phyloP scores from a whole-genome alignment of 1,284 basidiomycete genomes.

The Sanguinoderma infundibulare region DNA sequence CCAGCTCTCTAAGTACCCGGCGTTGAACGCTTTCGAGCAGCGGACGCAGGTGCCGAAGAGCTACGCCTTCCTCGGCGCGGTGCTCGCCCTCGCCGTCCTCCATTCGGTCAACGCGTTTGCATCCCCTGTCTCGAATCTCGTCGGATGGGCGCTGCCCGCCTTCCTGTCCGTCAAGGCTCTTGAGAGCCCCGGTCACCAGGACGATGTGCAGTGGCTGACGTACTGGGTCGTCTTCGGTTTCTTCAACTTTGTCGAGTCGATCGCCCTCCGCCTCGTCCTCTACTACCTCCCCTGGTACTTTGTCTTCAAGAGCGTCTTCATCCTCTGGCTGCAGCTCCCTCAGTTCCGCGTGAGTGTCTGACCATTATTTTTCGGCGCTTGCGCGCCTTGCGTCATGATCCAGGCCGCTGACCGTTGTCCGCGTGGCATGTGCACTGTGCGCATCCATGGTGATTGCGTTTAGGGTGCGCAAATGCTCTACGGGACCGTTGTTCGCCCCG shows the following conservation, averaged over 20 bases:
- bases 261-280: slow-evolving; percentile 74
- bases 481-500: slow-evolving; percentile 34
- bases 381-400: slow-evolving; percentile 16
- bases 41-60: slow-evolving; percentile 94
- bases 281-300: slow-evolving; percentile 92
- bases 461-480: slow-evolving; percentile 39
- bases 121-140: slow-evolving; percentile 80
- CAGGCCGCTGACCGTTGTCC: slow-evolving; percentile 7
- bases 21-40: slow-evolving; percentile 83
- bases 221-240: slow-evolving; percentile 89
- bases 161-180: slow-evolving; percentile 88
- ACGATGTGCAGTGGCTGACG: slow-evolving; percentile 89
- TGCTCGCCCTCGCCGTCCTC: slow-evolving; percentile 67
- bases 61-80: slow-evolving; percentile 82
- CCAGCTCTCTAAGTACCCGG: slow-evolving; percentile 91
- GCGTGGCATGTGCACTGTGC: slow-evolving; percentile 12
- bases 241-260: slow-evolving; percentile 85
- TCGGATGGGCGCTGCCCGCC: slow-evolving; percentile 85
- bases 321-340: slow-evolving; percentile 87
- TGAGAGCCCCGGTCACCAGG: slow-evolving; percentile 71
- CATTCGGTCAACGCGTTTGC: slow-evolving; percentile 86
- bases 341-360: slow-evolving; percentile 70
- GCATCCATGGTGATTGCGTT: not conserved
- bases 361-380: slow-evolving; percentile 3
- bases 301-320: slow-evolving; percentile 87